Percentiles rank a stretch among this genome's conserved stretches.
phyloP scores from a whole-genome alignment of 1,139 yeast species.

The Yamadazyma oceani region DNA sequence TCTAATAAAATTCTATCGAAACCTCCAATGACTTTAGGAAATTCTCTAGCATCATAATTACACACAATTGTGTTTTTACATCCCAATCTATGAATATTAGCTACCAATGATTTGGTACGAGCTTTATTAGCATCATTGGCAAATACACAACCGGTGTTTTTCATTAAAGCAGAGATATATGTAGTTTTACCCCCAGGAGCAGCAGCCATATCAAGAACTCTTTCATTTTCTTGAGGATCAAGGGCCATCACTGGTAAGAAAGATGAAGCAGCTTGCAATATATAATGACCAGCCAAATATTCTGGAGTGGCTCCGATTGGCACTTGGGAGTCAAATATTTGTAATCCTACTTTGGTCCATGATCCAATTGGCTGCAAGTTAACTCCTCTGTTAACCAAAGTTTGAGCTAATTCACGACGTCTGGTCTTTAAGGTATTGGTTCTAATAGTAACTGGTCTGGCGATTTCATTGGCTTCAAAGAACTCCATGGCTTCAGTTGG shows the following conservation, averaged over 20 bases:
- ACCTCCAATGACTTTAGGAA: constrained; percentile 97
- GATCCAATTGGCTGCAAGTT: constrained; percentile 95
- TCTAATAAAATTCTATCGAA: constrained; percentile 92
- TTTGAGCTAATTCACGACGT: constrained; percentile 94
- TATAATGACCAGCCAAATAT: constrained; percentile 96
- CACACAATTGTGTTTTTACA: constrained; percentile 96
- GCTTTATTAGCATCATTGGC: constrained; percentile 97
- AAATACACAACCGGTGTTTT: constrained; percentile 94
- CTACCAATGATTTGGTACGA: constrained; percentile 93
- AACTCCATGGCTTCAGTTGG: constrained; percentile 98
- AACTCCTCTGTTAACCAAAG: constrained; percentile 93
- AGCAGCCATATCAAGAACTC: constrained; percentile 97
- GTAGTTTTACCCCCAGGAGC: constrained; percentile 99
- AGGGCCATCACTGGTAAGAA: constrained; percentile 97
- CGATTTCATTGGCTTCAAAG: constrained; percentile 96
- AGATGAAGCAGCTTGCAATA: constrained; percentile 97
- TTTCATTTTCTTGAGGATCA: constrained; percentile 93
- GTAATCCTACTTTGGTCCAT: constrained; percentile 98
- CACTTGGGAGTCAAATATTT: constrained; percentile 95
- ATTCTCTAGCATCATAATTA: constrained; percentile 97
- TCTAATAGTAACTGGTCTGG: constrained; percentile 95
- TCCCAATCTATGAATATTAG: constrained; percentile 95
- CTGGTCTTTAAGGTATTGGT: constrained; percentile 93
- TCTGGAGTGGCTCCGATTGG: constrained; percentile 99
- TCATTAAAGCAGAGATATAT: constrained; percentile 93